Base-by-base conservation (phyloP, 1,284 basidiomycete genomes). In the Ganoderma lucidum region DNA sequence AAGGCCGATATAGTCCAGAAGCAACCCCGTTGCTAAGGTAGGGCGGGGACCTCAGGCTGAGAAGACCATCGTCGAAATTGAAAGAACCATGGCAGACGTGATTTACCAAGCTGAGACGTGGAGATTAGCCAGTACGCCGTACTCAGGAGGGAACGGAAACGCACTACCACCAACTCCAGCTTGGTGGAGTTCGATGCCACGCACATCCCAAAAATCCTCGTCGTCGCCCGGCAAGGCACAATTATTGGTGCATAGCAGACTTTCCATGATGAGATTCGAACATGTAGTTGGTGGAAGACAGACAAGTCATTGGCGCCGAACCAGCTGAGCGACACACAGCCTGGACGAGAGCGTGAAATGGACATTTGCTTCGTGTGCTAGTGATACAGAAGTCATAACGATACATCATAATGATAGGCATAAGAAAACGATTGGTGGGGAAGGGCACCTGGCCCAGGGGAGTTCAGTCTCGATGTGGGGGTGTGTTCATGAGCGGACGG, bases 401-500 rank as follows among this genome's bases (percentile, higher is more conserved):
- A 61, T 61, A 61, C 19, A 28, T 61, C 1, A 61, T 61, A 61
- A 61, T 8, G 41, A 61, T 61, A 61, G 15, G 23, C 37, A 42
- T 15, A 30, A 15, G 15, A 56, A 9, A 12, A n/a, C 30, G 41
- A 10, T 23, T 19, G 37, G 28, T 3, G 14, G 30, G 23, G 23
- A 23, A 23, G 23, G n/a, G 19, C 35, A 6, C 56, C 19, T 17
- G 56, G 15, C 56, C 32, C 8, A 15, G 17, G 15, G 17, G 19
- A 4, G 39, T 37, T 35, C 60, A 32, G 35, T 23, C 23, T 23
- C 1, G 2, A 51, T 42, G 35, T 19, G 23, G 15, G 8, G 5
- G 48, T 10, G 23, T 14, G 42, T 9, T 67, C 62, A 67, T 60
- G 62, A 45, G 23, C 62, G 66, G 35, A 58, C 19, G 53, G 30